These are phyloP conservation scores for Oenanthe sinensis DNA, from an alignment of 129 eudicot genomes.

Conservation along the genomic window DNA sequence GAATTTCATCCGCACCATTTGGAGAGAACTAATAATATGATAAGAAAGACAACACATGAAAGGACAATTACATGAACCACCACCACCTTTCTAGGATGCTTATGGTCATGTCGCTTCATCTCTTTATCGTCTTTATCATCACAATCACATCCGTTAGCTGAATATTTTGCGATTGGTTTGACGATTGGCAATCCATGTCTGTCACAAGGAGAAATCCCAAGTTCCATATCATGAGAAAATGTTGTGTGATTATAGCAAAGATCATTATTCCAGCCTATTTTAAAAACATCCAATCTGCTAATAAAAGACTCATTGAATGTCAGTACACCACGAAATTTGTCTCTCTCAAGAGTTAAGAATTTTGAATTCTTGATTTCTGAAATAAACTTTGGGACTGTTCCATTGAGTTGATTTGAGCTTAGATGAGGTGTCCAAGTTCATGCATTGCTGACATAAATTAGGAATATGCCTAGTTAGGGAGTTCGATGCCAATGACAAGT, in stretches of 20 bases:
- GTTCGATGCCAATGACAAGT: background rate
- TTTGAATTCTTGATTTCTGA: background rate
- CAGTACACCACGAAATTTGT: background rate
- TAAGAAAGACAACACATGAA: background rate
- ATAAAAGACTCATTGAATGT: background rate
- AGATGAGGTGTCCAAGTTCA: background rate
- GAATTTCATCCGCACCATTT: background rate
- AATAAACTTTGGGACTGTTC: background rate
- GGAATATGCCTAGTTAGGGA: background rate
- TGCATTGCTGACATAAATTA: background rate
- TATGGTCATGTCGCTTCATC: background rate
- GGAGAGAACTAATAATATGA: background rate
- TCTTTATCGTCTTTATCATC: background rate
- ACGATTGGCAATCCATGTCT: background rate
- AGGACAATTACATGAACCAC: background rate
- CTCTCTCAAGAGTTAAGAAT: background rate
- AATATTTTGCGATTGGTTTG: background rate
- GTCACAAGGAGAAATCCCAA: constrained; percentile 5
- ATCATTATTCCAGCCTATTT: background rate
- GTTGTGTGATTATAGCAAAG: background rate
- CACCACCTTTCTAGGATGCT: background rate
- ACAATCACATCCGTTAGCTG: background rate
- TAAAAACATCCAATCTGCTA: background rate
- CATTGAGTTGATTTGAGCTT: background rate
- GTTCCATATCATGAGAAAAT: background rate